A percentile compares a stretch with the other conserved stretches of the same genome.
Conservation (phyloP, 2,329 filamentous ascomycete genomes). For the Fusarium piperis region DNA sequence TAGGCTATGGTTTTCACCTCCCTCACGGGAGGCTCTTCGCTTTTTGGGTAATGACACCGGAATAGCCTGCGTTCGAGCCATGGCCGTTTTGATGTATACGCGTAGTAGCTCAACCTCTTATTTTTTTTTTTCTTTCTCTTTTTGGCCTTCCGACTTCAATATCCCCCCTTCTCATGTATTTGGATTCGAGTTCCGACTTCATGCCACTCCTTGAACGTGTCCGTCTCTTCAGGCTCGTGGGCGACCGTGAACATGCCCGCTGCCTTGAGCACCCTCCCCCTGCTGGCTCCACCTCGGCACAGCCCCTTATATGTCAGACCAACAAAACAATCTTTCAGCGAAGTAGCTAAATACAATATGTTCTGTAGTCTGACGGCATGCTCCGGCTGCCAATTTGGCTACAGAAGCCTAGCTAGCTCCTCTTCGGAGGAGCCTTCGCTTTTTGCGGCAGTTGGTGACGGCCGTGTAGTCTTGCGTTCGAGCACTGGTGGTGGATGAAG, state of each 20-base stretch:
- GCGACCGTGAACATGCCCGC: not conserved
- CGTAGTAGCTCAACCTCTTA: not conserved
- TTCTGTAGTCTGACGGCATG: not conserved
- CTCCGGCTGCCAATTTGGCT: not conserved
- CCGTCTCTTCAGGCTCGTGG: not conserved
- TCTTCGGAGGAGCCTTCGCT: slow-evolving; percentile 15
- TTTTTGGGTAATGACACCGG: slow-evolving; percentile 3
- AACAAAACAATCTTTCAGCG: slow-evolving; percentile 4
- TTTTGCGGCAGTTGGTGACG: slow-evolving; percentile 3
- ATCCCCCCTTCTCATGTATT: not conserved
- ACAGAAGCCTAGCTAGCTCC: not conserved
- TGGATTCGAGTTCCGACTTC: not conserved
- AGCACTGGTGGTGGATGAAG: not conserved
- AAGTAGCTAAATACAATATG: not conserved
- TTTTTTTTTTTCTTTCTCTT: no score
- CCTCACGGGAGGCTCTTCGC: slow-evolving; percentile 3
- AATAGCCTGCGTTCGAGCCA: not conserved
- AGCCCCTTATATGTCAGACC: slow-evolving; percentile 1
- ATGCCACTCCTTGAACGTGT: not conserved
- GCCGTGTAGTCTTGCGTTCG: not conserved
- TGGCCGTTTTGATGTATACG: not conserved
- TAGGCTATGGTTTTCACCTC: not conserved
- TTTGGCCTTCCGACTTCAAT: not conserved
- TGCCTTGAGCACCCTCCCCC: not conserved
- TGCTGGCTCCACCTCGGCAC: not conserved